Percentiles rank a stretch among this genome's conserved stretches.
Conservation (phyloP, 106 monocot genomes). For the Chionographis japonica region DNA sequence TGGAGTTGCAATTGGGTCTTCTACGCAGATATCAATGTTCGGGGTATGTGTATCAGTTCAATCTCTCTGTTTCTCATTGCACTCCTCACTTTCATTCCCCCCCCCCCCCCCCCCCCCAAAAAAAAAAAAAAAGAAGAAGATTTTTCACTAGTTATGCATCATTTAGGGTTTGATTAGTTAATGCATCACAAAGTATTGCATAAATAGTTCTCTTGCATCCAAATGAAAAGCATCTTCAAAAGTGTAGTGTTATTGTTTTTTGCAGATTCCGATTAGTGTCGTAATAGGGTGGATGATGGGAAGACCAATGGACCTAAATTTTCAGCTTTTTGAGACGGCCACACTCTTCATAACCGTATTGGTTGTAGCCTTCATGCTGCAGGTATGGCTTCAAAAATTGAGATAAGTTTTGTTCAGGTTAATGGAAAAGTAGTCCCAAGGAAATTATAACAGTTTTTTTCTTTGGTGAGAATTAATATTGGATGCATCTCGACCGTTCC, state of each 20-base stretch:
- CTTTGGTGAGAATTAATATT: not conserved
- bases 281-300: slow-evolving; percentile 70
- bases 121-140: too few relatives aligned
- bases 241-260: too few relatives aligned
- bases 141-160: too few relatives aligned
- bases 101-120: too few relatives aligned
- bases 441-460: not conserved
- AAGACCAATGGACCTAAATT: slow-evolving; percentile 74
- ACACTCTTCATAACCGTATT: slow-evolving; percentile 63
- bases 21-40: slow-evolving; percentile 89
- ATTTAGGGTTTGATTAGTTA: too few relatives aligned
- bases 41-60: slow-evolving; percentile 29
- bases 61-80: too few relatives aligned
- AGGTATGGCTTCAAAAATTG: slow-evolving; percentile 27
- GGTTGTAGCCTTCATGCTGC: slow-evolving; percentile 70
- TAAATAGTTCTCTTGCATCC: too few relatives aligned
- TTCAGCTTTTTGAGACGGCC: slow-evolving; percentile 76
- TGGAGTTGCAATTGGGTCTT: slow-evolving; percentile 83
- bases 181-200: too few relatives aligned
- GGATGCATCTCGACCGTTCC: too few relatives aligned
- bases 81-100: too few relatives aligned
- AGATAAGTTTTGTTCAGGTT: not conserved
- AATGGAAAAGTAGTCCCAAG: not conserved
- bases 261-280: slow-evolving; percentile 72
- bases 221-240: too few relatives aligned